Evolutionary conservation across 768 basidiomycete species (phyloP).

Genomic region (Lentinula guzmanii): DNA sequence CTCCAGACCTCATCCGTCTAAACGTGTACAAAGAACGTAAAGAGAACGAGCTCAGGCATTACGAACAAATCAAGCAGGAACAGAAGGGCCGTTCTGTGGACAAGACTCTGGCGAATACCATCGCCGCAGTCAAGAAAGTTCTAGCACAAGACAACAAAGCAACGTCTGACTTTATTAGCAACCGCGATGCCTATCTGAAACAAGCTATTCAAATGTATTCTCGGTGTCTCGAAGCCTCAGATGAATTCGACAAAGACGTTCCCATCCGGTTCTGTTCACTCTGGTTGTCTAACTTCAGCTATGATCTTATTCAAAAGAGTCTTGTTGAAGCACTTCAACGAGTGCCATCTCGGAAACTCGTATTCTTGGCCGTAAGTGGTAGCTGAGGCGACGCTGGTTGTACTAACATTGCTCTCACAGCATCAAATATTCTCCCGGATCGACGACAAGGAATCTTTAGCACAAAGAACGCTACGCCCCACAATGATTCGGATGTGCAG

Average conservation of each 20-base stretch:
- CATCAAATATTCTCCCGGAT: conserved; percentile 94
- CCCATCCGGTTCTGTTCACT: conserved; percentile 81
- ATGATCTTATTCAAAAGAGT: conserved; percentile 36
- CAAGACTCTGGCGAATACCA: conserved; percentile 27
- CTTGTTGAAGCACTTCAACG: conserved; percentile 42
- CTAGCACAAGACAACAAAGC: conserved; percentile 49
- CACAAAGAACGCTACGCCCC: conserved; percentile 41
- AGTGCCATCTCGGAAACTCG: conserved; percentile 83
- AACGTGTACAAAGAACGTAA: conserved; percentile 73
- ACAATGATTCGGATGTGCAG: conserved; percentile 71
- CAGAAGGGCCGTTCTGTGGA: conserved; percentile 10
- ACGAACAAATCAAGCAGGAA: conserved; percentile 33
- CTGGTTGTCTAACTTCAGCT: conserved; percentile 86
- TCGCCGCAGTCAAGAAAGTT: conserved; percentile 37
- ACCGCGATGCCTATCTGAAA: conserved; percentile 58
- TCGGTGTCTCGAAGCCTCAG: conserved; percentile 60
- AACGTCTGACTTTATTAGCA: conserved; percentile 31
- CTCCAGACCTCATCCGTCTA: conserved; percentile 64
- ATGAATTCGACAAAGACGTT: conserved; percentile 69
- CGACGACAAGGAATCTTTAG: conserved; percentile 22
- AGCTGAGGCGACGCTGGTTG: neutral
- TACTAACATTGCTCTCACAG: conserved; percentile 16
- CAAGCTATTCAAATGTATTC: conserved; percentile 86
- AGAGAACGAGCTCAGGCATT: conserved; percentile 51
- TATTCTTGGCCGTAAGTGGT: conserved; percentile 64